These are phyloP conservation scores for Lactuca sativa DNA, from an alignment of 129 eudicot species.

Conservation along the genomic window DNA sequence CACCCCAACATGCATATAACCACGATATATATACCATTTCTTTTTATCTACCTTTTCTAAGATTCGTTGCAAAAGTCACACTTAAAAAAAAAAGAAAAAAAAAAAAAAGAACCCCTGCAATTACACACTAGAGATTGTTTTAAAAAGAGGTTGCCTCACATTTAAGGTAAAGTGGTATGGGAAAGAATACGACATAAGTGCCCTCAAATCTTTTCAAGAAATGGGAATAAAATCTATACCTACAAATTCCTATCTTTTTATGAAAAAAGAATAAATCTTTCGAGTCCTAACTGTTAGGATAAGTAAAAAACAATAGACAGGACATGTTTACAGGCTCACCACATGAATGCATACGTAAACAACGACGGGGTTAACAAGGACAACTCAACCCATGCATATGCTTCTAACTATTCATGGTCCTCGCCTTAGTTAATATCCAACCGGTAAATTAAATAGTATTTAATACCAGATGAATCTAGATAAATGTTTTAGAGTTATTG, in stretches of 20 bases:
- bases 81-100: neutral
- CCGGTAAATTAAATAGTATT: neutral
- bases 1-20: slow-evolving; percentile 8
- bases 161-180: neutral
- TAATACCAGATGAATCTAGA: too few relatives aligned
- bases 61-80: neutral
- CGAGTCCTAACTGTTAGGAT: neutral
- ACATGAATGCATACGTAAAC: neutral
- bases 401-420: neutral
- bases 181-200: neutral
- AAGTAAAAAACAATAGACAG: slow-evolving; percentile 2
- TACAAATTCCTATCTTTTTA: too few relatives aligned
- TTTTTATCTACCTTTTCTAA: neutral
- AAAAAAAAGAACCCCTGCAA: neutral
- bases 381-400: slow-evolving; percentile 12
- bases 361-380: neutral
- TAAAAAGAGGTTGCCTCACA: slow-evolving; percentile 6
- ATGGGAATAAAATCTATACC: too few relatives aligned
- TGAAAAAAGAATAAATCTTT: neutral
- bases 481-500: too few relatives aligned
- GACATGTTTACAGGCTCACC: neutral
- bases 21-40: neutral
- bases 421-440: neutral
- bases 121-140: slow-evolving; percentile 1
- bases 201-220: neutral